Percentiles rank a stretch among this genome's conserved stretches.
These are phyloP conservation scores for Termitomyces sp. DNA, from an alignment of 768 basidiomycete genomes.

Conservation along the genomic window DNA sequence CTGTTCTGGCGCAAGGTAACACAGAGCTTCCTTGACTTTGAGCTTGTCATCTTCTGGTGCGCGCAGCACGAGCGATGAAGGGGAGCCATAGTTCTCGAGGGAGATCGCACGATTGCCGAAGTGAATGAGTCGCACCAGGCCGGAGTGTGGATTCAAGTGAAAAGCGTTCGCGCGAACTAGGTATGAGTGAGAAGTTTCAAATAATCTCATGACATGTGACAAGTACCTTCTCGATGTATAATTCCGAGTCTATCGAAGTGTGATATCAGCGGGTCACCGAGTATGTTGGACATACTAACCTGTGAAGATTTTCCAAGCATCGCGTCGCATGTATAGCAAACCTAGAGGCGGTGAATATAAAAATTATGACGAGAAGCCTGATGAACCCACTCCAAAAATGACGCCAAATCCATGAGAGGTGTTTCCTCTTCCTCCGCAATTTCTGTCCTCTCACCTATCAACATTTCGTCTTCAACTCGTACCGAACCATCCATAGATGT, in stretches of 20 bases:
- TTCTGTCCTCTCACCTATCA: conserved; percentile 28
- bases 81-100: conserved; percentile 67
- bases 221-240: conserved; percentile 65
- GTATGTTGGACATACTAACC: conserved; percentile 30
- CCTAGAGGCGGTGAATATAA: conserved; percentile 28
- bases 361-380: background rate
- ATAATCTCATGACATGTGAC: background rate
- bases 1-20: conserved; percentile 75
- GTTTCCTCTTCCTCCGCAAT: conserved; percentile 49
- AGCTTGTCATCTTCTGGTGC: conserved; percentile 63
- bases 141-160: conserved; percentile 67
- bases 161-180: conserved; percentile 74
- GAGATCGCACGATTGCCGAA: conserved; percentile 75
- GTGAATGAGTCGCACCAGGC: conserved; percentile 67
- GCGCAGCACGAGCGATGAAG: conserved; percentile 63
- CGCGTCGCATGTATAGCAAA: conserved; percentile 75
- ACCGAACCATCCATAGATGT: conserved; percentile 49
- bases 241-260: conserved; percentile 41
- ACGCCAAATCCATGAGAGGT: conserved; percentile 71
- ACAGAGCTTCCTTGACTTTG: conserved; percentile 73
- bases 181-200: background rate
- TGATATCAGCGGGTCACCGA: conserved; percentile 1
- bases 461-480: conserved; percentile 14
- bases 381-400: conserved; percentile 62
- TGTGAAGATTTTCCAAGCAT: conserved; percentile 66